Evolutionary conservation across 192 early-diverging fungal species (phyloP), one percentile per base, ranked within the genome.

Genomic region (Bifiguratus adelaidae): DNA sequence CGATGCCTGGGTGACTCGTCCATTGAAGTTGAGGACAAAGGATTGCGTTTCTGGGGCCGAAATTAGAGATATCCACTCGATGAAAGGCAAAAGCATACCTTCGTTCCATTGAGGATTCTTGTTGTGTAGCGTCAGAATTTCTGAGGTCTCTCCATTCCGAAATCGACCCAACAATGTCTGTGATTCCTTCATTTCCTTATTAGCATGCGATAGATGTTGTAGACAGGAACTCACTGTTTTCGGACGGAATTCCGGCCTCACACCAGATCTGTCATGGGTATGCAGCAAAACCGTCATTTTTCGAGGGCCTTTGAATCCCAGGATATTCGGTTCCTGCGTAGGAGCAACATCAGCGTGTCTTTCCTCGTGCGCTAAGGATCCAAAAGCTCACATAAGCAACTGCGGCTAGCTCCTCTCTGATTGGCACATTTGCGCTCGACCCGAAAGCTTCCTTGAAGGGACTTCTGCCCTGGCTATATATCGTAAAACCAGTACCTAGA

Each of bases 81-180:
- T 19, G 48, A 47, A 23, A 19, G 18, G 25, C 13, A 6, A 26
- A 32, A 47, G 33, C 4, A 30, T 68, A 82, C 83, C 86, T 49
- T 82, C 80, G 56, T 87, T 91, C 92, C 92, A 98, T 50, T 92
- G 89, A 1, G 95, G 95, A 24, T 75, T 72, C 56, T 92, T 95
- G 68, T 95, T 98, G 53, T 86, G 77, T 22, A 96, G 59, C 0
- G 74, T 70, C 15, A 94, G 51, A n/a, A 92, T 65, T 47, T 81
- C 71, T 13, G 56, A 44, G 46, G 81, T 81, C 21, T 71, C 57
- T 16, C 70, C 65, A 13, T 59, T 63, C 12, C 64, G 67, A 45
- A 71, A 65, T 25, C 80, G 74, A 5, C 61, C 66, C 38, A 86
- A 55, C 23, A 88, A 60, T 0, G 79, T 80, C 18, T 89, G 78